Base-by-base conservation (phyloP, 371 early-diverging fungal species). In the Mortierella polycephala region DNA sequence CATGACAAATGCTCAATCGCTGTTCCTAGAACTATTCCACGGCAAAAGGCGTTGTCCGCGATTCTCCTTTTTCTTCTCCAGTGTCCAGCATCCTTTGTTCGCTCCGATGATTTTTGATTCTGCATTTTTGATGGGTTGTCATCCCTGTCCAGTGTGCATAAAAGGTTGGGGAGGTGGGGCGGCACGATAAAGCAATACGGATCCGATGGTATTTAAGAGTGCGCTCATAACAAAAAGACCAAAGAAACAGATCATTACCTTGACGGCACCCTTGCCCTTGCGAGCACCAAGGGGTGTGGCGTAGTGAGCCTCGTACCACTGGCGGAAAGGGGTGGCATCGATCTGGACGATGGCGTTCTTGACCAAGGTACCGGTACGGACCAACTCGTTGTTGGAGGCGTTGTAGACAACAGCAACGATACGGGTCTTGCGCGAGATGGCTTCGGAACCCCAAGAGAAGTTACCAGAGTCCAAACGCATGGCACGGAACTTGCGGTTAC, bases 361-460 rank as follows among this genome's bases (percentile, higher is more conserved):
- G 65, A 99, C 99, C 60, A 99, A 91, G 70, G 99, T 99, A 93
- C 99, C 99, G 87, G 99, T 99, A 85, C 99, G 97, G 86, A 99
- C 98, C 84, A 99, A 91, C 89, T 99, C 99, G 95, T 99, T 99
- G 96, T 96, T 98, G 88, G 97, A 95, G 80, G 99, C 95, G 90
- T 99, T 99, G 95, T 99, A 99, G 71, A 96, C 95, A 81, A 99
- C 99, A 74, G 93, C 90, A 83, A 97, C 89, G 82, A 98, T 94
- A 90, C 98, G 95, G 75, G 97, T 91, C 93, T 97, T 98, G 90
- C 94, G 94, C 73, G 98, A 91, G 86, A 91, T 83, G 71, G 94
- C 86, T 88, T 99, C 97, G 49, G 98, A 96, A 75, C 95, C 97
- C 97, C 98, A 98, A 64, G 98, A 93, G 91, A 97, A 99, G 92